These are phyloP conservation scores for Claviceps sp. DNA, from an alignment of 2,329 filamentous ascomycete genomes.

Conservation along the genomic window DNA sequence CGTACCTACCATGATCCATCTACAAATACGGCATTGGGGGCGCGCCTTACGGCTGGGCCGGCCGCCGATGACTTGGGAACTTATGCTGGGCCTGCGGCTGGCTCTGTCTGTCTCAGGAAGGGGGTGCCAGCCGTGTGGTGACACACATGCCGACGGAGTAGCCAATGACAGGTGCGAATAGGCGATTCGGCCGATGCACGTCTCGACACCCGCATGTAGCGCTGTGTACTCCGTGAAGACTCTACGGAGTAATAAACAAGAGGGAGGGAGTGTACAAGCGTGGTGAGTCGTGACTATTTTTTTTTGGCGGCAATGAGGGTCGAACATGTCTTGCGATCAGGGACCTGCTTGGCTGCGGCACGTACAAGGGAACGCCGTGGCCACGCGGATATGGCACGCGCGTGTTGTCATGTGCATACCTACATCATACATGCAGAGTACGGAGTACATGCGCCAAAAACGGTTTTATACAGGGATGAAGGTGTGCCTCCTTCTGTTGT, in stretches of 20 bases:
- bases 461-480: neutral
- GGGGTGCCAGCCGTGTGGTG: neutral
- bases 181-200: slow-evolving; percentile 3
- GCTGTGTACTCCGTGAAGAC: neutral
- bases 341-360: neutral
- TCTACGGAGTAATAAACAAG: neutral
- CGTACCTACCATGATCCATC: no score
- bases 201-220: no score
- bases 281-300: neutral
- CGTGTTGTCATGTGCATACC: neutral
- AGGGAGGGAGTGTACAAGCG: neutral
- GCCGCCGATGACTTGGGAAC: no score
- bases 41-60: no score
- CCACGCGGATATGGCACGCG: neutral
- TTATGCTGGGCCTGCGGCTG: no score
- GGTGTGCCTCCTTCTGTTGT: neutral
- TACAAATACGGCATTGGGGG: neutral
- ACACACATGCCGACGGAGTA: neutral
- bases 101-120: no score
- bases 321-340: neutral
- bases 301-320: neutral
- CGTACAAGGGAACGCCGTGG: neutral
- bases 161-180: slow-evolving; percentile 1
- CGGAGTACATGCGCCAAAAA: neutral
- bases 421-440: neutral